Percentiles rank a stretch among this genome's conserved stretches.
Evolutionary conservation across 495 filamentous ascomycete genomes (phyloP).

Genomic region (Daldinia bambusicola): DNA sequence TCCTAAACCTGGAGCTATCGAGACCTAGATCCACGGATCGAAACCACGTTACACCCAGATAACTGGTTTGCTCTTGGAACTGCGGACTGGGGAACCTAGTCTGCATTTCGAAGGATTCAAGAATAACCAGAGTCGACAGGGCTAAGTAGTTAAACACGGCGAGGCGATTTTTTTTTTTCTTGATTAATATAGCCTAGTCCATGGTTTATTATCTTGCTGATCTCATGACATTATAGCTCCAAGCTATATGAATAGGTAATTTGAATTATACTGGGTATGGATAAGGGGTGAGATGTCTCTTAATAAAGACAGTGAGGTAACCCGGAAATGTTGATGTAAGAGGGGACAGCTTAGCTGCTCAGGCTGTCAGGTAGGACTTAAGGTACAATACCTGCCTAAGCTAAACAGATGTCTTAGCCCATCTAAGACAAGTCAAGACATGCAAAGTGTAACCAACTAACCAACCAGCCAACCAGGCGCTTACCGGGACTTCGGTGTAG

Average conservation of each 20-base stretch:
- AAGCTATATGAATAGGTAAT: neutral
- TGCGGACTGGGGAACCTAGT: conserved; percentile 20
- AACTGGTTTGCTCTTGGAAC: neutral
- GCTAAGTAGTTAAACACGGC: conserved; percentile 9
- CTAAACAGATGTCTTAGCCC: neutral
- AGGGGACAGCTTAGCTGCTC: no score
- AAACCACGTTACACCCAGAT: conserved; percentile 5
- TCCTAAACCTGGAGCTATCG: neutral
- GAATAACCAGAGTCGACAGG: conserved; percentile 25
- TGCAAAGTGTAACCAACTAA: neutral
- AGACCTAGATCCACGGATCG: conserved; percentile 14
- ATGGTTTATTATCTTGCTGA: conserved; percentile 10
- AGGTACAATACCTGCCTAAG: neutral
- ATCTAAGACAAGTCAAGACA: neutral
- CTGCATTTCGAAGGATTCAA: conserved; percentile 25
- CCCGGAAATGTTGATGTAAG: neutral
- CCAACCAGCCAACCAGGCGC: neutral
- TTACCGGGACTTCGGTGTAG: conserved; percentile 6
- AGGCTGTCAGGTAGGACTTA: no score
- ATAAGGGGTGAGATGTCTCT: no score
- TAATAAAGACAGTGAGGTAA: neutral
- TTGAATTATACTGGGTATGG: neutral
- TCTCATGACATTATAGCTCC: conserved; percentile 11
- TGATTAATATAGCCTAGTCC: conserved; percentile 6
- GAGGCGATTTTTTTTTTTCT: neutral